Conservation (phyloP, 2,329 filamentous ascomycete species). For the Alternaria consortialis region DNA sequence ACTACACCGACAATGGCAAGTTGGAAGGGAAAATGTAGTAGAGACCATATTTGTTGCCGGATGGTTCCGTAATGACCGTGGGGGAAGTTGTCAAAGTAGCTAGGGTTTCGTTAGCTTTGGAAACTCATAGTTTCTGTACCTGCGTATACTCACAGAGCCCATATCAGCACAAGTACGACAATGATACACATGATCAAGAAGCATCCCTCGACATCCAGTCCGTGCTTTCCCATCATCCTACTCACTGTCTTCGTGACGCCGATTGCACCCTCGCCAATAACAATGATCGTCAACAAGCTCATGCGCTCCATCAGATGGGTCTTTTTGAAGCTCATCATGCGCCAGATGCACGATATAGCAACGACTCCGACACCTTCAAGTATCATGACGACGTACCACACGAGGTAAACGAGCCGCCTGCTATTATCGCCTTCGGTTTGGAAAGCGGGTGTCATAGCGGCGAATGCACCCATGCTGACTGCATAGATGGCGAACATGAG, state of each 20-base stretch:
- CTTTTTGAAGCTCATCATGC: slow-evolving; percentile 67
- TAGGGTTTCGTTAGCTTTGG: neutral
- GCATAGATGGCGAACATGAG: slow-evolving; percentile 44
- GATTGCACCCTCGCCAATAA: slow-evolving; percentile 72
- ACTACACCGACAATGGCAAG: slow-evolving; percentile 70
- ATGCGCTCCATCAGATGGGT: slow-evolving; percentile 72
- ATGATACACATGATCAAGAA: slow-evolving; percentile 51
- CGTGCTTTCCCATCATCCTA: slow-evolving; percentile 49
- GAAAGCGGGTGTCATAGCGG: slow-evolving; percentile 48
- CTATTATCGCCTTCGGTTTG: slow-evolving; percentile 18
- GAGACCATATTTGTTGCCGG: slow-evolving; percentile 67
- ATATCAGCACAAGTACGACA: slow-evolving; percentile 61
- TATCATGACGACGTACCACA: slow-evolving; percentile 57
- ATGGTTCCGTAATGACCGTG: slow-evolving; percentile 60
- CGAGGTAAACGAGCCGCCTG: slow-evolving; percentile 38
- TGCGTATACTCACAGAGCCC: slow-evolving; percentile 58
- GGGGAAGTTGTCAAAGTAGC: slow-evolving; percentile 66
- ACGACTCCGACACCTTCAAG: slow-evolving; percentile 64
- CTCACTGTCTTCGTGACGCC: slow-evolving; percentile 65
- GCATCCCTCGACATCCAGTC: slow-evolving; percentile 46
- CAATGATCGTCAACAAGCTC: slow-evolving; percentile 70
- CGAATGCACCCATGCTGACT: slow-evolving; percentile 39
- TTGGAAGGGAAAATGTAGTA: slow-evolving; percentile 70
- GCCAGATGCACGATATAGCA: slow-evolving; percentile 62
- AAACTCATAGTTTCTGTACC: neutral